Conservation (phyloP, 176 grass and related monocot species). For the Oryza australiensis region DNA sequence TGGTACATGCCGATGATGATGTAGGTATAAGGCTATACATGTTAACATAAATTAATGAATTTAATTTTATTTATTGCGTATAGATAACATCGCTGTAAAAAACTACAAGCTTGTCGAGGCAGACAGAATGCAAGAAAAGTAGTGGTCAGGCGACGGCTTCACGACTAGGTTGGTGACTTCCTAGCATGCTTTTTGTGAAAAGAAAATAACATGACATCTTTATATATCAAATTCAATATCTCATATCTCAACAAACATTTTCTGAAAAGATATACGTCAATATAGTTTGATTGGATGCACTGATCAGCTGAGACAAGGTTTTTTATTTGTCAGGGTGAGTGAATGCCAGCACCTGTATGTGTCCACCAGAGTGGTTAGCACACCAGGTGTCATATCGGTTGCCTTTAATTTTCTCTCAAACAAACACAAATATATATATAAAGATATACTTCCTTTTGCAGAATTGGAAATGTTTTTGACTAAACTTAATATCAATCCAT, state of each 20-base stretch:
- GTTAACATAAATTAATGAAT: neutral
- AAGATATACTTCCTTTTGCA: neutral
- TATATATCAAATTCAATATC: neutral
- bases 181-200: neutral
- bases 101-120: too few relatives aligned
- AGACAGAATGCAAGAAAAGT: neutral
- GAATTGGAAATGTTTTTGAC: neutral
- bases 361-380: neutral
- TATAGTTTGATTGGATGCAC: neutral
- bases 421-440: neutral
- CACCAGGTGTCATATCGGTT: neutral
- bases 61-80: neutral
- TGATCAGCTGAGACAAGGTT: neutral
- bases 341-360: neutral
- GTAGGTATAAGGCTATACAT: neutral
- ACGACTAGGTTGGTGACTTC: neutral
- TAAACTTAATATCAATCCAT: constrained; percentile 23
- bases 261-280: neutral
- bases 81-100: neutral
- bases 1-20: too few relatives aligned
- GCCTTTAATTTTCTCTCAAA: neutral
- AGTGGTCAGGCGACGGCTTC: neutral
- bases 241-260: neutral
- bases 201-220: neutral
- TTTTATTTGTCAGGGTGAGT: neutral